phyloP scores from a whole-genome alignment of 306 rosid genomes.

The Quercus mongolica region DNA sequence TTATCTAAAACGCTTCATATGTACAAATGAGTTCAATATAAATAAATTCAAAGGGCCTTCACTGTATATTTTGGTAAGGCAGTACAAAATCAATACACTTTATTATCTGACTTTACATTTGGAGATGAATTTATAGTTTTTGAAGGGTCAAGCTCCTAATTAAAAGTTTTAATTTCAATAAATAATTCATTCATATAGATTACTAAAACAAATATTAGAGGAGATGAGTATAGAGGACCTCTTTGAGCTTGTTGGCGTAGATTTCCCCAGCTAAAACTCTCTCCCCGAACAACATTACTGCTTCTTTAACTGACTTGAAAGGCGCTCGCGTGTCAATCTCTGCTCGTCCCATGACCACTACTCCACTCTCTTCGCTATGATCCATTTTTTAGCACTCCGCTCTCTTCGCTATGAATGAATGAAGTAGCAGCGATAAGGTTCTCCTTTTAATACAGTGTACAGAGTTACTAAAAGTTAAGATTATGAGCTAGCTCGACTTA shows the following conservation, averaged over 20 bases:
- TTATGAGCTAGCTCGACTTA: too few relatives aligned
- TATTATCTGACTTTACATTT: too few relatives aligned
- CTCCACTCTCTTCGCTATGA: constrained; percentile 18
- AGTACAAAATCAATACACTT: too few relatives aligned
- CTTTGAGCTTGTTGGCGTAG: constrained; percentile 71
- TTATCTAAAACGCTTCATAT: too few relatives aligned
- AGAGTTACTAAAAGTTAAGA: too few relatives aligned
- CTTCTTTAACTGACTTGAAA: constrained; percentile 84
- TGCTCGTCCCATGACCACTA: constrained; percentile 45
- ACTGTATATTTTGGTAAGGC: too few relatives aligned
- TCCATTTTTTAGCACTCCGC: constrained; percentile 31
- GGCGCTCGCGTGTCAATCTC: constrained; percentile 89
- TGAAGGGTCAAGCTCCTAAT: too few relatives aligned
- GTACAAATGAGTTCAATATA: too few relatives aligned
- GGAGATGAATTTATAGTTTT: too few relatives aligned
- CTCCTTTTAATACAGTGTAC: constrained; percentile 28
- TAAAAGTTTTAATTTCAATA: too few relatives aligned
- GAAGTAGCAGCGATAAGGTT: constrained; percentile 13
- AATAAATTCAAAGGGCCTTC: too few relatives aligned
- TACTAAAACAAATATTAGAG: background rate
- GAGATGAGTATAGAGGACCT: constrained; percentile 34
- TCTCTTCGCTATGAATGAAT: constrained; percentile 19
- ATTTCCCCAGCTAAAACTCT: constrained; percentile 77
- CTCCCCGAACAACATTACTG: constrained; percentile 81
- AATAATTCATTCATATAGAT: too few relatives aligned